Base-by-base conservation (phyloP, 2,329 filamentous ascomycete species). In the Alternaria hordeiaustralica region DNA sequence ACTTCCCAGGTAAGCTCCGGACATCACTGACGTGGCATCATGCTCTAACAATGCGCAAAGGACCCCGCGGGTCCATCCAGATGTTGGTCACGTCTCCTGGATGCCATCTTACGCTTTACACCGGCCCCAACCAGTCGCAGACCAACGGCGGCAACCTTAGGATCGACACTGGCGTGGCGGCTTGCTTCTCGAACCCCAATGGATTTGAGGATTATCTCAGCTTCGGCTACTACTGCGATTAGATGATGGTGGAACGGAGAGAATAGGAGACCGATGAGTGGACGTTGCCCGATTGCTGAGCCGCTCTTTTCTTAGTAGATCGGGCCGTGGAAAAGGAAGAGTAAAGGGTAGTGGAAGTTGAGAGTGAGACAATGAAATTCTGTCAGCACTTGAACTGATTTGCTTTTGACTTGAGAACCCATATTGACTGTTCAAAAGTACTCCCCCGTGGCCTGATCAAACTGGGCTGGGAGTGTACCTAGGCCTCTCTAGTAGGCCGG, bases 81-180 rank as follows among this genome's bases (percentile, higher is more conserved):
- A 56, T 61, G 13, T 18, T 61, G 18, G 15, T 49, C 10, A 61
- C 51, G 11, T 61, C 58, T n/a, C 15, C 51, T 12, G 58, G 58
- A 26, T 61, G 51, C 15, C 58, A 61, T 23, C 44, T 56, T 8
- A 61, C 58, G 28, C 51, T 61, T 18, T 61, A 62, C 54, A 62
- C 64, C 4, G 58, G 58, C 44, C 13, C 28, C 21, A 56, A 56
- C 10, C 58, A 61, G 44, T 67, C 69, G 6, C 21, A 28, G 15
- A 23, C 30, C 12, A 44, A 47, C 13, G 55, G 55, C 13, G 18
- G 55, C 9, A 9, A 9, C 2, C 18, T 56, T 13, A 21, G 15
- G 5, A 18, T 57, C 12, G 26, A 26, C 46, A 57, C 55, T n/a
- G 43, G 46, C 10, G 23, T n/a, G n/a, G 26, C 55, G 6, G 23